Evolutionary conservation across 192 early-diverging fungal genomes (phyloP).

Genomic region (Diversispora epigaea): DNA sequence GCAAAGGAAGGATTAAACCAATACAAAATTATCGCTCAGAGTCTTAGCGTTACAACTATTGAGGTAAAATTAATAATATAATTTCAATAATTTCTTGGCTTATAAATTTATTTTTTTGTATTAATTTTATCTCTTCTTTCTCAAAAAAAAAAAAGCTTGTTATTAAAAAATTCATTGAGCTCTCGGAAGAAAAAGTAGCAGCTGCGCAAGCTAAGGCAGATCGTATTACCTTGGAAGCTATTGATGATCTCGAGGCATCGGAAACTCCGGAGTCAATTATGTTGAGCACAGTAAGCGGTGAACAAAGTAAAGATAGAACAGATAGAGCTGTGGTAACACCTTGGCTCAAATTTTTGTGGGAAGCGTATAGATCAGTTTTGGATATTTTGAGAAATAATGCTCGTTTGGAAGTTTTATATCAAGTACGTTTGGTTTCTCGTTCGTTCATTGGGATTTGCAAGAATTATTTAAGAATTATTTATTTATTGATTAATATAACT

Average conservation of each 20-base stretch:
- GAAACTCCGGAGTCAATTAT: slow-evolving; percentile 98
- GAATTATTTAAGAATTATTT: no score
- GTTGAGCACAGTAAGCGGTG: slow-evolving; percentile 90
- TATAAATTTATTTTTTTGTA: not conserved
- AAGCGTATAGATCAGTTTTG: slow-evolving; percentile 96
- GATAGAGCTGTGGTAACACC: slow-evolving; percentile 98
- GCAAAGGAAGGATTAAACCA: slow-evolving; percentile 95
- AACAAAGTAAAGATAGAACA: slow-evolving; percentile 92
- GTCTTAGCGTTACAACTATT: slow-evolving; percentile 86
- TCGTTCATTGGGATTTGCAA: no score
- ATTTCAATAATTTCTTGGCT: slow-evolving; percentile 1
- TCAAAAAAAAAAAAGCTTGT: slow-evolving; percentile 61
- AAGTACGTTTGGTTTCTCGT: slow-evolving; percentile 41
- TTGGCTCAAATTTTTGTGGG: slow-evolving; percentile 99
- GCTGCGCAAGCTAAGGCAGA: slow-evolving; percentile 92
- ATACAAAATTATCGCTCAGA: slow-evolving; percentile 98
- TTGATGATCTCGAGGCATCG: slow-evolving; percentile 95
- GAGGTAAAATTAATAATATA: slow-evolving; percentile 52
- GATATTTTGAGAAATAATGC: slow-evolving; percentile 97
- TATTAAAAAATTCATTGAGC: slow-evolving; percentile 83
- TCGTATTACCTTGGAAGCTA: slow-evolving; percentile 73
- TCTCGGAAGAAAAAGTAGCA: slow-evolving; percentile 82
- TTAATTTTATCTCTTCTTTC: not conserved
- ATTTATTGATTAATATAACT: not conserved
- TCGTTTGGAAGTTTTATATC: slow-evolving; percentile 92